Conservation (phyloP, 2,329 filamentous ascomycete genomes). For the Aspergillus sojae region DNA sequence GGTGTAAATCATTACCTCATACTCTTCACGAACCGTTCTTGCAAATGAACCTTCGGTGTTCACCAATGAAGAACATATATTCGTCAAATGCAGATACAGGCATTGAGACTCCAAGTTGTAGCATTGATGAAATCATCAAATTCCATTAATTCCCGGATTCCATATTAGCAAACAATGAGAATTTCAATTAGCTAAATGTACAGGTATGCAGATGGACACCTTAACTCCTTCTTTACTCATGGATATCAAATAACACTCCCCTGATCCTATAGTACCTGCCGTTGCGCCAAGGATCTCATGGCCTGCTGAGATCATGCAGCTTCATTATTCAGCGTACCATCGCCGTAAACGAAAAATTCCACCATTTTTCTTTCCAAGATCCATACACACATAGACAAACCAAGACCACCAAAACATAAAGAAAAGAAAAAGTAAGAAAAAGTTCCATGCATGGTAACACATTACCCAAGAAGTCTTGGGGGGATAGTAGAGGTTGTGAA, state of each 20-base stretch:
- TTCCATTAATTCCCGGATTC: not conserved
- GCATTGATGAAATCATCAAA: not conserved
- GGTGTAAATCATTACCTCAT: too few relatives aligned
- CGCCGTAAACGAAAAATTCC: not conserved
- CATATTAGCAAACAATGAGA: not conserved
- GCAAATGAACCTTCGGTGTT: too few relatives aligned
- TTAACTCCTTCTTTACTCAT: slow-evolving; percentile 15
- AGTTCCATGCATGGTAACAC: slow-evolving; percentile 7
- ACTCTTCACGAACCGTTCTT: too few relatives aligned
- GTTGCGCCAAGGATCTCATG: slow-evolving; percentile 13
- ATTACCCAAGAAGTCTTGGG: not conserved
- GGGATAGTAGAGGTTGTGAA: slow-evolving; percentile 6
- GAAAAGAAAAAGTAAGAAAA: slow-evolving; percentile 8
- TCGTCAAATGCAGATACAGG: not conserved
- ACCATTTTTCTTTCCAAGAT: not conserved
- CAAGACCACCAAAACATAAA: not conserved
- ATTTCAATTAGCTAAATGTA: not conserved
- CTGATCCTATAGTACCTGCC: slow-evolving; percentile 7
- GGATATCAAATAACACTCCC: slow-evolving; percentile 13
- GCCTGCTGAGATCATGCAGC: slow-evolving; percentile 5
- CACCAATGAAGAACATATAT: not conserved
- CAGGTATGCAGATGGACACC: slow-evolving; percentile 6
- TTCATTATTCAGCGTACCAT: not conserved
- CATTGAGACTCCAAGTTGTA: not conserved
- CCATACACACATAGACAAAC: not conserved